Conservation (phyloP, 2,329 filamentous ascomycete species). For the Calonectria pteridis region DNA sequence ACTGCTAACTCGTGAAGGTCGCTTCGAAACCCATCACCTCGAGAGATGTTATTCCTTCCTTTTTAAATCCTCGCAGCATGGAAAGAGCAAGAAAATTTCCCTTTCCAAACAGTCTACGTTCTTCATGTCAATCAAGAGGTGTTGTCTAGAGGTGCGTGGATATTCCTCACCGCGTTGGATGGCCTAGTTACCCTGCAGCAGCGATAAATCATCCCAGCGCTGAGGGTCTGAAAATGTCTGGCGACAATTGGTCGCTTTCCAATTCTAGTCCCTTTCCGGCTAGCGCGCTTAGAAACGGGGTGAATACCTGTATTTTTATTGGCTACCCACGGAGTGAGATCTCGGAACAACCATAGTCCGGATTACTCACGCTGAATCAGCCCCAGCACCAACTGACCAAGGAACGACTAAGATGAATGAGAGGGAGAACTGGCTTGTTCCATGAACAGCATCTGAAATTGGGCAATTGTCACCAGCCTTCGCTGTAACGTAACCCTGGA, state of each 20-base stretch:
- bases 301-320: neutral
- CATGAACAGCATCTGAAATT: neutral
- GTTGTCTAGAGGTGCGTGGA: neutral
- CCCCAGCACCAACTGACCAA: neutral
- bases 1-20: too few relatives aligned
- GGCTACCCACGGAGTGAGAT: neutral
- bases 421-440: neutral
- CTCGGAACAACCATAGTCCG: neutral
- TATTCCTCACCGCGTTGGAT: neutral
- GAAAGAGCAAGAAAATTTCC: neutral
- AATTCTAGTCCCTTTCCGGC: neutral
- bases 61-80: neutral
- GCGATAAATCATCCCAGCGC: neutral
- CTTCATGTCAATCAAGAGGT: neutral
- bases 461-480: too few relatives aligned
- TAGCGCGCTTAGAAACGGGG: neutral
- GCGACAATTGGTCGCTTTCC: neutral
- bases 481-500: neutral
- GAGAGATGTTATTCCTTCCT: too few relatives aligned
- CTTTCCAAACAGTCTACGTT: rapidly evolving
- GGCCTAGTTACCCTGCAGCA: neutral
- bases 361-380: constrained; percentile 1
- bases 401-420: neutral
- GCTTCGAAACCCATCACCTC: too few relatives aligned
- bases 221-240: neutral